Conservation (phyloP, 2,329 filamentous ascomycete species). For the Decorospora gaudefroyi region DNA sequence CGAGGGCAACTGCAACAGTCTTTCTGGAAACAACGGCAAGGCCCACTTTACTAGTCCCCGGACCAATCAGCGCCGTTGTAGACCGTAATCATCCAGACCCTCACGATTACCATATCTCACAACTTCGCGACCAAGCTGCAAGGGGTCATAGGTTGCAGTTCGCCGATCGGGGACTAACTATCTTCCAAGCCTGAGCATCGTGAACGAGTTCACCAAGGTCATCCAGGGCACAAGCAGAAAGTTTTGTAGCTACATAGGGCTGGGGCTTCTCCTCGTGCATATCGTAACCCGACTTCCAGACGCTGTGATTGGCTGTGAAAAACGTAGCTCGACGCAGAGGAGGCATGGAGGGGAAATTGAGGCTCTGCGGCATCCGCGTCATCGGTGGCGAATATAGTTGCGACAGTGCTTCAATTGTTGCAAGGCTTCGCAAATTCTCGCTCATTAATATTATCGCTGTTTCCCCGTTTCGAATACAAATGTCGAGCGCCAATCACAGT, state of each 20-base stretch:
- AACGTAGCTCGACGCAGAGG: constrained; percentile 23
- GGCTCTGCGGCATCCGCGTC: constrained; percentile 20
- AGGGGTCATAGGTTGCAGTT: too few relatives aligned
- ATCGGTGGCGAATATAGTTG: constrained; percentile 5
- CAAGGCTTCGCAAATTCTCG: too few relatives aligned
- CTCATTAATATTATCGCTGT: too few relatives aligned
- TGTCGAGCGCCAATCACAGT: constrained; percentile 8
- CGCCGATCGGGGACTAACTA: constrained; percentile 20
- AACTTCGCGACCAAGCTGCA: constrained; percentile 5
- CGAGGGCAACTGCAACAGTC: constrained; percentile 29
- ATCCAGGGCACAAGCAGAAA: too few relatives aligned
- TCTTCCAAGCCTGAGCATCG: neutral
- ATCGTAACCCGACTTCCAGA: constrained; percentile 21
- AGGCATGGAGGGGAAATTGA: constrained; percentile 22
- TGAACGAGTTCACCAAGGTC: neutral
- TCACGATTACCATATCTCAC: constrained; percentile 30
- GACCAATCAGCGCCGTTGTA: constrained; percentile 23
- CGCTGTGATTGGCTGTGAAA: constrained; percentile 25
- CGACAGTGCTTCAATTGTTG: neutral
- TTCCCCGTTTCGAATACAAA: neutral
- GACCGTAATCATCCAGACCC: constrained; percentile 21
- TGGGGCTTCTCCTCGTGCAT: constrained; percentile 13
- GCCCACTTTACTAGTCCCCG: constrained; percentile 11
- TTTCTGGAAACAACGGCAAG: constrained; percentile 20
- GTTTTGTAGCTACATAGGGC: constrained; percentile 14